These are phyloP conservation scores for Haplosporangium sp. DNA, from an alignment of 371 early-diverging fungal genomes.

Conservation along the genomic window DNA sequence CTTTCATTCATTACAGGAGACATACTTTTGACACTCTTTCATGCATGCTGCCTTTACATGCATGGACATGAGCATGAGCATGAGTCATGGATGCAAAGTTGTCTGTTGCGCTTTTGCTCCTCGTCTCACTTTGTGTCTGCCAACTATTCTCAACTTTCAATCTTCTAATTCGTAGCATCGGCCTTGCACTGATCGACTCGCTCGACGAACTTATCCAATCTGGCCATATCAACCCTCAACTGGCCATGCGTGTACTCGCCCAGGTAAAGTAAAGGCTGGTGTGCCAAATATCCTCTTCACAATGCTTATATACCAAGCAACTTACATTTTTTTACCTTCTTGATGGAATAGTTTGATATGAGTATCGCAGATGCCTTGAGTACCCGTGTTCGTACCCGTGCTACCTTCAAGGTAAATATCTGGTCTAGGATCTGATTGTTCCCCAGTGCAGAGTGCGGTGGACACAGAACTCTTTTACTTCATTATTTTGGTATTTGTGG, in stretches of 20 bases:
- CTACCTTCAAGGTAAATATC: constrained; percentile 70
- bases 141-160: no score
- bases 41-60: background rate
- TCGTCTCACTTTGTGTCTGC: background rate
- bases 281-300: background rate
- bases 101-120: background rate
- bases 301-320: background rate
- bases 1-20: no score
- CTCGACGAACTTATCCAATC: constrained; percentile 94
- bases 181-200: constrained; percentile 93
- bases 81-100: background rate
- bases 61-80: background rate
- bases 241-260: constrained; percentile 91
- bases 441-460: background rate
- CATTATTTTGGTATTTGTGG: background rate
- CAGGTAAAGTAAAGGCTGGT: constrained; percentile 68
- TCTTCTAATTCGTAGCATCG: constrained; percentile 68
- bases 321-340: background rate
- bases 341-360: constrained; percentile 67
- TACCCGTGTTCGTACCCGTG: constrained; percentile 70
- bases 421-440: background rate
- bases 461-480: constrained; percentile 9
- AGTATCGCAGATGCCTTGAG: constrained; percentile 82
- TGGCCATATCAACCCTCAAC: constrained; percentile 92
- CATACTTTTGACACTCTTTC: no score